Evolutionary conservation across 2,329 filamentous ascomycete species (phyloP), one percentile per base, ranked within the genome.

Genomic region (Graphiopsis chlorocephala): DNA sequence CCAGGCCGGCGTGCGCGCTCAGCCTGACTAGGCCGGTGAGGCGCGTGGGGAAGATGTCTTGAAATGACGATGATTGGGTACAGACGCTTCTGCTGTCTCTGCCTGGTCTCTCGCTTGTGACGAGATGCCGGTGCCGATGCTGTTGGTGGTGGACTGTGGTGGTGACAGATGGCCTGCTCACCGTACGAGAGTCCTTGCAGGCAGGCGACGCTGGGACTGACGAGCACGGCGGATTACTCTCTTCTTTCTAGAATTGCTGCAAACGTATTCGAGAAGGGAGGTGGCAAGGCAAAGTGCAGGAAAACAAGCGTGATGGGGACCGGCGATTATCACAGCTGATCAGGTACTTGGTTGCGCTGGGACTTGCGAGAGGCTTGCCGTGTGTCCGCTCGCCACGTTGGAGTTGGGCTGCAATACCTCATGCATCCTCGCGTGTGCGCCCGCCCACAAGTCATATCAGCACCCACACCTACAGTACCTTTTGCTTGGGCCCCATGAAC

Each of bases 311-410:
- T 45, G 50, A 31, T 12, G 50, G 50, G 26, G 26, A 31, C 23
- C 50, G 50, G 50, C 50, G 26, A 53, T 38, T 56, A 56, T 56
- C 53, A 56, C 50, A 53, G 50, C 50, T 53, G 50, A 31, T 53
- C 50, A 53, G 50, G 50, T 20, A 53, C 50, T 53, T 53, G 50
- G 50, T 53, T 53, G 26, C 50, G 50, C 50, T n/a, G 26, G 31
- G 50, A 28, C 50, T 53, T 53, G 50, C 50, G 26, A 53, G 4
- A 28, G 25, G 50, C 50, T 29, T 42, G 55, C 55, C 55, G 55
- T 58, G 55, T 58, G 55, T 26, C 55, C 55, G 55, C 55, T 58
- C 33, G 55, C 55, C 55, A 58, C 55, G 55, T 58, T 58, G 35
- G 23, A 53, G 26, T 58, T 58, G 55, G 55, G 55, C 55, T 42